A percentile compares a stretch with the other conserved stretches of the same genome.
These are phyloP conservation scores for Trichomonas tenax DNA, from an alignment of 208 protist species.

Conservation along the genomic window DNA sequence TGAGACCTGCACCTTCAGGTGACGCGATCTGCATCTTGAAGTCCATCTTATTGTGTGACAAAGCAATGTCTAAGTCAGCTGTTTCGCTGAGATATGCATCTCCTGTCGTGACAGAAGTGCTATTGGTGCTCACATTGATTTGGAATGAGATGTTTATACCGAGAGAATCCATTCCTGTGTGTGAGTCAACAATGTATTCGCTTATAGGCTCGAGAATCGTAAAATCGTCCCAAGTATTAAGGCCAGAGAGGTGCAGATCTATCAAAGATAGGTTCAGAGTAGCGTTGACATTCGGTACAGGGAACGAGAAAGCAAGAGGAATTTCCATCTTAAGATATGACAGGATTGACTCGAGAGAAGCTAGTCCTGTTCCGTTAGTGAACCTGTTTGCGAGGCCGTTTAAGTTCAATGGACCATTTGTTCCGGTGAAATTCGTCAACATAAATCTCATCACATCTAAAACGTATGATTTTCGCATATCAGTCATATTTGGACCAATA, in stretches of 20 bases:
- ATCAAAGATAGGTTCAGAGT: neutral
- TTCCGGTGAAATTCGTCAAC: neutral
- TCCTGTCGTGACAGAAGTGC: neutral
- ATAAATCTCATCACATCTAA: neutral
- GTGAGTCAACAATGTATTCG: neutral
- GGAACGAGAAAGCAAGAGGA: neutral
- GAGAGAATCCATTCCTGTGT: neutral
- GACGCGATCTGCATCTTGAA: neutral
- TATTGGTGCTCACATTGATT: neutral
- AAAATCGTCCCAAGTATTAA: conserved; percentile 8
- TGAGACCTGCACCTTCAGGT: neutral
- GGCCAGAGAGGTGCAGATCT: neutral
- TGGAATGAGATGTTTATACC: neutral
- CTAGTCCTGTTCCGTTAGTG: neutral
- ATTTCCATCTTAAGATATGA: neutral
- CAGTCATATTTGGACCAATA: neutral
- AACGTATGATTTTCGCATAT: neutral
- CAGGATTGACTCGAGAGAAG: neutral
- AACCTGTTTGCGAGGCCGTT: neutral
- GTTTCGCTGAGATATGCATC: neutral
- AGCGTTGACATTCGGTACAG: neutral
- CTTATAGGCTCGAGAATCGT: neutral
- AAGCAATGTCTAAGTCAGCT: neutral
- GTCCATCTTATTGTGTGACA: neutral
- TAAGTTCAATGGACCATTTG: neutral